A percentile compares a stretch with the other conserved stretches of the same genome.
phyloP scores from a whole-genome alignment of 345 rosid species.

The Hibiscus syriacus region DNA sequence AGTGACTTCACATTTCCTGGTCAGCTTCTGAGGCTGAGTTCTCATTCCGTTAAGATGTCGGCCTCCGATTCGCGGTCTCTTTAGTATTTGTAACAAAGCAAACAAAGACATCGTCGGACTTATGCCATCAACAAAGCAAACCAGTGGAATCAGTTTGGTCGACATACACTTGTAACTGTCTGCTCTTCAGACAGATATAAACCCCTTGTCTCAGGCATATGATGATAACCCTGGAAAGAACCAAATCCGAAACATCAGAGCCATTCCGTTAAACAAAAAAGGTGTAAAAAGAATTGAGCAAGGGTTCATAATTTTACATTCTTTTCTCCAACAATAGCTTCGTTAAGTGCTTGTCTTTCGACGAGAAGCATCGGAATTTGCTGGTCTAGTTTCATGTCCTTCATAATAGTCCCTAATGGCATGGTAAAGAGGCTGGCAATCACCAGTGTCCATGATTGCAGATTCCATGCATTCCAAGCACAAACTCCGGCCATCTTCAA shows the following conservation, averaged over 20 bases:
- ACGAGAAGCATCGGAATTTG: constrained; percentile 97
- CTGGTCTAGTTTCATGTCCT: constrained; percentile 89
- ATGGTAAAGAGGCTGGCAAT: constrained; percentile 89
- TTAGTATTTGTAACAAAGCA: constrained; percentile 38
- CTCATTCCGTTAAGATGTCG: constrained; percentile 59
- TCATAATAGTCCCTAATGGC: constrained; percentile 88
- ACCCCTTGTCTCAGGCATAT: constrained; percentile 98
- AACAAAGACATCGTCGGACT: constrained; percentile 5
- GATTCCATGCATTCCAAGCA: constrained; percentile 95
- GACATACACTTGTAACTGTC: constrained; percentile 77
- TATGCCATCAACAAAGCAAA: not conserved
- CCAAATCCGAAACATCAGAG: constrained; percentile 11
- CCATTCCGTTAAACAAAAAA: not conserved
- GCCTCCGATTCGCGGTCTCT: constrained; percentile 63
- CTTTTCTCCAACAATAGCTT: constrained; percentile 89
- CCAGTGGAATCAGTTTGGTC: not conserved
- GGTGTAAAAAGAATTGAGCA: not conserved
- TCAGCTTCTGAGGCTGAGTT: constrained; percentile 73
- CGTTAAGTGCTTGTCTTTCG: constrained; percentile 88
- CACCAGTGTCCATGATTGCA: constrained; percentile 91
- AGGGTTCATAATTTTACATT: constrained; percentile 30
- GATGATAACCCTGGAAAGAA: constrained; percentile 69
- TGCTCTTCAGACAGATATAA: constrained; percentile 95
- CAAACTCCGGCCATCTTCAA: constrained; percentile 78
- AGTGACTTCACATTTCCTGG: constrained; percentile 81